Base-by-base conservation (phyloP, 495 filamentous ascomycete genomes). In the Cladorrhinum samala region DNA sequence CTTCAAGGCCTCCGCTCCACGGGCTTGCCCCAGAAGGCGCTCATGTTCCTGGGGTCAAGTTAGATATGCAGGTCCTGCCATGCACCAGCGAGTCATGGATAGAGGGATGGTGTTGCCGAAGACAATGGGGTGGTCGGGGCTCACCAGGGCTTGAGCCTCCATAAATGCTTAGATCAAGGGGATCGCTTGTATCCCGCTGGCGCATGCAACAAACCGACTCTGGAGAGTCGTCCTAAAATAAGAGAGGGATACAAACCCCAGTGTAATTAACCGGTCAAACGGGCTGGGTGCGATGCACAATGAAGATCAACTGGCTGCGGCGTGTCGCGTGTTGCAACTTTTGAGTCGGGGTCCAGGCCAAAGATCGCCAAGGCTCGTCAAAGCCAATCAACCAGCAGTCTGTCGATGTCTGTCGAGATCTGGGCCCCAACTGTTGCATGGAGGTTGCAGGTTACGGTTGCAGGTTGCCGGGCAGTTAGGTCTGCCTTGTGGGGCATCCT, bases 1-100 rank as follows among this genome's bases (percentile, higher is more conserved):
- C 36, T 84, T 69, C 44, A 95, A 73, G 17, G 91, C 90, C 33
- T 83, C 77, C 49, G 83, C 81, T 43, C 78, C 84, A 23, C 68
- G 67, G 17, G 83, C 74, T 20, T 54, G 64, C 36, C 72, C 72
- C 49, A 88, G 69, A 52, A 72, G 73, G 24, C 67, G 70, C 66
- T 89, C 83, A 55, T 77, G 78, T 72, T 75, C 79, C 86, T 91
- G 68, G 51, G 17, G n/a, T 5, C 18, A 18, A 19, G 40, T 62
- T 16, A 62, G 54, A 61, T 6, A 33, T 33, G n/a, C n/a, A n/a
- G n/a, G n/a, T n/a, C n/a, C n/a, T n/a, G n/a, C n/a, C n/a, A n/a
- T 45, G 42, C 6, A 45, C 42, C 14, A 23, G 21, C 42, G 42
- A 45, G 3, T 2, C 19, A 21, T 19, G 21, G 1, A 20, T n/a